Evolutionary conservation across 2,329 filamentous ascomycete species (phyloP).

Genomic region (Rhynchosporium agropyri): DNA sequence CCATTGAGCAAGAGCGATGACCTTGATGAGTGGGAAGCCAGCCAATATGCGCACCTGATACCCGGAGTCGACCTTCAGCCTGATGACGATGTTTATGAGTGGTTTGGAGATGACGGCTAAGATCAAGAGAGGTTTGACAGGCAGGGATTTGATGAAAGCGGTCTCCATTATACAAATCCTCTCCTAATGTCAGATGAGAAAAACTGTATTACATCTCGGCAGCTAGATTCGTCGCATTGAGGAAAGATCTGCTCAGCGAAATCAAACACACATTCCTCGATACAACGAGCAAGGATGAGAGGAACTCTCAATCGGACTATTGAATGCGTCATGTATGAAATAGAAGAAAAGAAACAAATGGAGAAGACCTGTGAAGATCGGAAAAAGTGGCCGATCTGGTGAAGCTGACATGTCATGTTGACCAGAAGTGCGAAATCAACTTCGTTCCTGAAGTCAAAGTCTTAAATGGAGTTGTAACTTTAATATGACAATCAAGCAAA

Average conservation of each 20-base stretch:
- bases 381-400: too few relatives aligned
- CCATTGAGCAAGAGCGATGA: too few relatives aligned
- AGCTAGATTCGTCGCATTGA: not conserved
- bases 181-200: not conserved
- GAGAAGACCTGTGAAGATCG: too few relatives aligned
- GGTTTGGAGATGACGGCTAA: not conserved
- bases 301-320: too few relatives aligned
- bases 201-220: not conserved
- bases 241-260: not conserved
- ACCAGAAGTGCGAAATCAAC: too few relatives aligned
- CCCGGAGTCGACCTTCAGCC: not conserved
- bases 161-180: not conserved
- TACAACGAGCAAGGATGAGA: not conserved
- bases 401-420: too few relatives aligned
- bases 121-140: not conserved
- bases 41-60: not conserved
- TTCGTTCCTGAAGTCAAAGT: too few relatives aligned
- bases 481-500: too few relatives aligned
- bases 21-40: too few relatives aligned
- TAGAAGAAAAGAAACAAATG: too few relatives aligned
- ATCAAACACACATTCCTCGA: conserved; percentile 1
- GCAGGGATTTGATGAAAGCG: not conserved
- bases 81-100: not conserved
- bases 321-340: too few relatives aligned
- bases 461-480: too few relatives aligned